Conservation (phyloP, 306 rosid species). For the Lithocarpus polystachyus region DNA sequence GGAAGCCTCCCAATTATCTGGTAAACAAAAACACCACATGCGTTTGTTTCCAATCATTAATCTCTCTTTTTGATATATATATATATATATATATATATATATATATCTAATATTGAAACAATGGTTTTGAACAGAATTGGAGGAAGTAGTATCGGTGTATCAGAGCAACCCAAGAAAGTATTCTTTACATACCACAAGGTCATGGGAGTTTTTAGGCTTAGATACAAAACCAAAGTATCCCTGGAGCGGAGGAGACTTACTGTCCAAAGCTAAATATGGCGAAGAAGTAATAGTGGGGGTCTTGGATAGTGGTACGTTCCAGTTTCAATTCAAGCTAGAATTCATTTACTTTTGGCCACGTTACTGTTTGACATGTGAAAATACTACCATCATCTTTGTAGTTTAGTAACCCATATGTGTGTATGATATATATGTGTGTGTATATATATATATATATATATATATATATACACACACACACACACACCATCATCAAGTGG, state of each 20-base stretch:
- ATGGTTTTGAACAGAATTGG: slow-evolving; percentile 41
- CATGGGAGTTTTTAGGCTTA: slow-evolving; percentile 56
- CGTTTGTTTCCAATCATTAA: neutral
- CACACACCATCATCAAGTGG: too few relatives aligned
- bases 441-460: too few relatives aligned
- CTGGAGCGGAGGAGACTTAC: slow-evolving; percentile 30
- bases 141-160: slow-evolving; percentile 43
- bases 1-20: slow-evolving; percentile 66
- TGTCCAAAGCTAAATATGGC: slow-evolving; percentile 56
- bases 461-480: too few relatives aligned
- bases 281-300: slow-evolving; percentile 62
- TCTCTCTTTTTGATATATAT: neutral
- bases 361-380: slow-evolving; percentile 25
- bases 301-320: slow-evolving; percentile 57
- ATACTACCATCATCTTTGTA: neutral
- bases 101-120: neutral
- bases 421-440: too few relatives aligned
- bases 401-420: neutral
- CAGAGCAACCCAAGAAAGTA: slow-evolving; percentile 34
- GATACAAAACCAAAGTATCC: neutral
- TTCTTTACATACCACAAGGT: slow-evolving; percentile 57
- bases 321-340: neutral
- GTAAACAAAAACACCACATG: slow-evolving; percentile 28
- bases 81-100: too few relatives aligned
- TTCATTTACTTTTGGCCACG: neutral